Percentiles rank a stretch among this genome's conserved stretches.
Evolutionary conservation across 768 basidiomycete genomes (phyloP).

Genomic region (Auriscalpium microsporum): DNA sequence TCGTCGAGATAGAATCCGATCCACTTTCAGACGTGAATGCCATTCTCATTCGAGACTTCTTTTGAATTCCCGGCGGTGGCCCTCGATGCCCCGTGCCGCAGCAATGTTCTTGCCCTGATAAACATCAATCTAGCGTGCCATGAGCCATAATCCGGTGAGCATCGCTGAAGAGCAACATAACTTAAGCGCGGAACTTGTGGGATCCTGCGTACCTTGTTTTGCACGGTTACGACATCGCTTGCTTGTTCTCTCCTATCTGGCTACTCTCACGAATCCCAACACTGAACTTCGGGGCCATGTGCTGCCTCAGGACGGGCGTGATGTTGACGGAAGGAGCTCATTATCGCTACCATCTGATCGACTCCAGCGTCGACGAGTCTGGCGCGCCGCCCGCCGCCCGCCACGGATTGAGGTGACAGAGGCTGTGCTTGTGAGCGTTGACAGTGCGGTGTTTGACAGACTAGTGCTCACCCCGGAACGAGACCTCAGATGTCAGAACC

Average conservation of each 20-base stretch:
- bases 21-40: neutral
- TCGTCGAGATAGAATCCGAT: neutral
- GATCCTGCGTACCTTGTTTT: neutral
- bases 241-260: neutral
- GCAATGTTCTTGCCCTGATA: neutral
- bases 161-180: neutral
- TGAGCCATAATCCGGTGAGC: neutral
- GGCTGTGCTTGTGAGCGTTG: too few species aligned
- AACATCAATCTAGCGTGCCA: neutral
- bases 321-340: neutral
- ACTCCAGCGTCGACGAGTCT: too few species aligned
- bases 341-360: neutral
- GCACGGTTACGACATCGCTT: neutral
- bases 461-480: too few species aligned
- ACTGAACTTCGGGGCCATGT: slow-evolving; percentile 2
- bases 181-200: neutral
- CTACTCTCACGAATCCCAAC: neutral
- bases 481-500: too few species aligned
- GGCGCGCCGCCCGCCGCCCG: too few species aligned
- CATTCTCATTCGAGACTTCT: neutral
- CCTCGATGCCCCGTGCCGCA: neutral
- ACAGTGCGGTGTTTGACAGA: too few species aligned
- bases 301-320: neutral
- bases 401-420: too few species aligned
- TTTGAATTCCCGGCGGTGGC: neutral